Percentiles rank a stretch among this genome's conserved stretches.
Conservation (phyloP, 371 early-diverging fungal genomes). For the Rhizopus delemar region DNA sequence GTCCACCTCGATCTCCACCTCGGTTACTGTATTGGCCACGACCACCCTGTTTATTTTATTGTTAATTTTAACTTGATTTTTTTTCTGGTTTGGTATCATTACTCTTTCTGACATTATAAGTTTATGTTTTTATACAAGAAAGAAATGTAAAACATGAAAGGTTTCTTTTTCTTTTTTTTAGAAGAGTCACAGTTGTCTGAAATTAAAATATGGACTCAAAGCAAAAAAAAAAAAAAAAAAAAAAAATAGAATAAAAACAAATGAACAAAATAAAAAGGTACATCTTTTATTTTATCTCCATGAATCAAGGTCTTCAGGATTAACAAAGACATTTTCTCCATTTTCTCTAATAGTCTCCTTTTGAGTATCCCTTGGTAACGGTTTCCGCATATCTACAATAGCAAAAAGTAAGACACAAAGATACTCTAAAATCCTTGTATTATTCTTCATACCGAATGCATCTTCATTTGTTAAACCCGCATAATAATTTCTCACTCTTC, state of each 20-base stretch:
- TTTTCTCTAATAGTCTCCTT: constrained; percentile 66
- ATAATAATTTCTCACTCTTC: constrained; percentile 93
- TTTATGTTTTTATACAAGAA: no score
- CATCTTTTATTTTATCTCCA: constrained; percentile 34
- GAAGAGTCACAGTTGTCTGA: no score
- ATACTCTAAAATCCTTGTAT: neutral
- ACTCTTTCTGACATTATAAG: constrained; percentile 27
- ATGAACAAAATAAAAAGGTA: no score
- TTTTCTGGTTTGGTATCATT: neutral
- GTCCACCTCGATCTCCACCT: constrained; percentile 52
- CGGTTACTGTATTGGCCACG: constrained; percentile 33
- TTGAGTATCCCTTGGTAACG: constrained; percentile 74
- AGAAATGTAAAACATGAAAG: no score
- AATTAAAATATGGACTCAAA: no score
- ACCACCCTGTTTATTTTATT: constrained; percentile 14
- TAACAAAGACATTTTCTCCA: constrained; percentile 60
- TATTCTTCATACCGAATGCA: constrained; percentile 68
- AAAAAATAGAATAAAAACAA: no score
- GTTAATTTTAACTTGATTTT: neutral
- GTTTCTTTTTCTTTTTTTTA: no score
- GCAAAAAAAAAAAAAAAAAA: no score
- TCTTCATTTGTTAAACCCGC: constrained; percentile 70
- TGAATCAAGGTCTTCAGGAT: constrained; percentile 60
- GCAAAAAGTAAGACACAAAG: no score
- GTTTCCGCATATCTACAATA: constrained; percentile 84